A percentile compares a stretch with the other conserved stretches of the same genome.
Conservation (phyloP, 2,329 filamentous ascomycete genomes). For the Sporothrix mexicana region DNA sequence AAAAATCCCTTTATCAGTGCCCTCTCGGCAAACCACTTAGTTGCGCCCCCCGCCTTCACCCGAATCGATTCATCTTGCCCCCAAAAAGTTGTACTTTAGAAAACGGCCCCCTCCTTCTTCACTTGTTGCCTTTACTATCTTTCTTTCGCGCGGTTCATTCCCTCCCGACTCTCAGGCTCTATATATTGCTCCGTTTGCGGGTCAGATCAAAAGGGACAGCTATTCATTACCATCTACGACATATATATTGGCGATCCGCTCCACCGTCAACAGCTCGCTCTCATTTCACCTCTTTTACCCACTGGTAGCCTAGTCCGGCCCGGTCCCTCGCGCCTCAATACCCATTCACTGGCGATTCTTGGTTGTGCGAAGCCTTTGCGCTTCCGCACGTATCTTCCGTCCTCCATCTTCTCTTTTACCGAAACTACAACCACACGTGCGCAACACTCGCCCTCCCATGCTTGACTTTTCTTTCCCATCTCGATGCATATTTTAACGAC, state of each 20-base stretch:
- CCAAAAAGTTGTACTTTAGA: neutral
- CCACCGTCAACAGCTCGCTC: neutral
- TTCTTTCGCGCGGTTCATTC: neutral
- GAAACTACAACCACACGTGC: neutral
- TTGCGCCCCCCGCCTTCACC: conserved; percentile 2
- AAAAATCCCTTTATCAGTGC: neutral
- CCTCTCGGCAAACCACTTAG: neutral
- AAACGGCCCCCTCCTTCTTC: neutral
- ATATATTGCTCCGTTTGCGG: neutral
- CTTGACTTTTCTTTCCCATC: neutral
- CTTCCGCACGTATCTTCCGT: neutral
- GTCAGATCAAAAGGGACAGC: neutral
- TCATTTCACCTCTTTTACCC: neutral
- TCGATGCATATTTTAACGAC: conserved; percentile 26
- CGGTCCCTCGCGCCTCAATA: conserved; percentile 1
- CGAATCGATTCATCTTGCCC: neutral
- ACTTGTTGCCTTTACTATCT: neutral
- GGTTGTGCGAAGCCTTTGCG: neutral
- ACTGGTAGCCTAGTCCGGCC: conserved; percentile 10
- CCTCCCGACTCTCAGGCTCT: neutral
- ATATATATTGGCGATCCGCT: conserved; percentile 11
- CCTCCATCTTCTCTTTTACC: neutral
- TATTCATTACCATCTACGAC: neutral
- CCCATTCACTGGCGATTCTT: neutral
- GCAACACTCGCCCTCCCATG: neutral